Base-by-base conservation (phyloP, 768 basidiomycete species). In the Xanthoconium purpureum region DNA sequence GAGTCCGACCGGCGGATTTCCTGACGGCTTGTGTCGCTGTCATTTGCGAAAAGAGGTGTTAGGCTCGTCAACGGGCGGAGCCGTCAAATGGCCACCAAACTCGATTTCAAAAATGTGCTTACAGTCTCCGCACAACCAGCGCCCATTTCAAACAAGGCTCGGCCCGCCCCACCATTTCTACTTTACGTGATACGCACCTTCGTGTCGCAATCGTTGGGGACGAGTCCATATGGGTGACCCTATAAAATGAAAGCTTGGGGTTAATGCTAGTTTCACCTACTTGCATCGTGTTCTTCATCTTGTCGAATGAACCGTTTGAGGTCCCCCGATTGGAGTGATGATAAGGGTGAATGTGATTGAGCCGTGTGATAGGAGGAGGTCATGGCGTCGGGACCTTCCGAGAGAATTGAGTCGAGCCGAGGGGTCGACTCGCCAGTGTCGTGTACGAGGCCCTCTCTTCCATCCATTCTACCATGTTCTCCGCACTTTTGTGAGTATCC, bases 401-500 rank as follows among this genome's bases (percentile, higher is more conserved):
- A 53, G 37, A 29, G 28, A 30, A 50, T 39, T 42, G 47, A 37
- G 18, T 42, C 24, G 51, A 52, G 39, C 33, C 50, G 54, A 54
- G 52, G 62, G 57, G 57, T 48, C 52, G 24, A 30, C 20, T 42
- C 18, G 35, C 39, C 38, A 12, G 11, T 37, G 40, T 28, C 28
- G 8, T 40, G 18, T 47, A 30, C n/a, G 32, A 6, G 36, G 14
- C 33, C 29, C 36, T 28, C 54, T 59, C 33, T 48, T 36, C 12
- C 18, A 20, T 18, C 45, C 36, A 50, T 43, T 45, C 70, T 56
- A 78, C 71, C 75, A 91, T 91, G 89, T 90, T 91, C 76, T 83
- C 87, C 55, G 83, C 86, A 55, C 84, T 90, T 65, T 88, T 88
- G 89, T 91, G 70, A 83, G 89, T 84, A 36, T 20, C 7, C 14